Base-by-base conservation (phyloP, 139 green algal genomes). In the Trebouxia sp. region DNA sequence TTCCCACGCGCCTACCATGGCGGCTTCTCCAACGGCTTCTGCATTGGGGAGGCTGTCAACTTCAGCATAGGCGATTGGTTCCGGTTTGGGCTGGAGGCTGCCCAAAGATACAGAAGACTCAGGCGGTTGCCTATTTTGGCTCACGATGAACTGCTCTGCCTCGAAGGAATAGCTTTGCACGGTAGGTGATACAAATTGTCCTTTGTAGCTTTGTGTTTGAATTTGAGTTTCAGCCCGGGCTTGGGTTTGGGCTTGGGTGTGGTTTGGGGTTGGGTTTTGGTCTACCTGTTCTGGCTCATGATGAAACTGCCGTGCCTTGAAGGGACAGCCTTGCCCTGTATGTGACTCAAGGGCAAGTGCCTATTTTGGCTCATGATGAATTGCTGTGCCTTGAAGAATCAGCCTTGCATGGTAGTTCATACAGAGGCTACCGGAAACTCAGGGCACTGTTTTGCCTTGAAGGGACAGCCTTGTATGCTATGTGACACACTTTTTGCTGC, bases 11-110 rank as follows among this genome's bases (percentile, higher is more conserved):
- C 89, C 26, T 98, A 97, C 87, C 94, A 98, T 82, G 86, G 62
- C 17, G 94, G 93, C 65, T 98, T 97, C 85, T 88, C 84, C 39
- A 81, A 88, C 72, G 95, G 94, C 72, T 95, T 96, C 87, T 96
- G 96, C 83, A 80, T 92, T 30, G 93, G 94, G 3, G 95, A 98
- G 88, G 94, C 92, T 5, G 92, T 97, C 62, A 98, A 98, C 88
- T 97, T 98, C 80, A 90, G 84, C 9, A 89, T 90, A n/a, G 74
- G 78, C 4, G 91, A 97, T 75, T 88, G 84, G 84, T 82, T 90
- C 9, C 83, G 75, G 1, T 87, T 58, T 26, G 89, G 85, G 7
- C 8, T 37, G 12, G 80, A 84, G 5, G 78, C 75, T 50, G 50
- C 67, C 32, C 28, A 75, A 26, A 80, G 86, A 3, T 90, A 90